Conservation (phyloP, 768 basidiomycete species). For the Leccinum rimulosum region DNA sequence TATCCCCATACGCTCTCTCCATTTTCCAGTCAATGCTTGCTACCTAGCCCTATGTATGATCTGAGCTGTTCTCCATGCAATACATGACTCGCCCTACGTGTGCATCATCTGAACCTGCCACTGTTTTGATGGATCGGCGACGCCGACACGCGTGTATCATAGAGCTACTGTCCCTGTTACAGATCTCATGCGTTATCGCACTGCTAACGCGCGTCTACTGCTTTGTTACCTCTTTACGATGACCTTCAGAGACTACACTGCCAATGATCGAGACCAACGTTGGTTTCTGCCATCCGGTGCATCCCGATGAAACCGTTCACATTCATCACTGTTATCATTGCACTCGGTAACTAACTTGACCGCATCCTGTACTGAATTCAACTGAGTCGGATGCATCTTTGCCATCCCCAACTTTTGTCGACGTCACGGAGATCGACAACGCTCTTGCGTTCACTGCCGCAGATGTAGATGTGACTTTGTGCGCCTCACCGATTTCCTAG, state of each 20-base stretch:
- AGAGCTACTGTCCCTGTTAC: conserved; percentile 10
- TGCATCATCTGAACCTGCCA: background rate
- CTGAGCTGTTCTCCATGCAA: background rate
- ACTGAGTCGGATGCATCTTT: background rate
- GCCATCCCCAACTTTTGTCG: conserved; percentile 7
- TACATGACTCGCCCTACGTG: background rate
- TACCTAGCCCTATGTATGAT: background rate
- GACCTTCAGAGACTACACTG: conserved; percentile 5
- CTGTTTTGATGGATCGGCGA: conserved; percentile 15
- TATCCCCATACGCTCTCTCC: conserved; percentile 1
- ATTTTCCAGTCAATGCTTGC: background rate
- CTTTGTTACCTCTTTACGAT: conserved; percentile 2
- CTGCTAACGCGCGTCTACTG: background rate
- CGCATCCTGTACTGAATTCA: background rate
- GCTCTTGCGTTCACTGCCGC: background rate
- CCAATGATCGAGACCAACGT: conserved; percentile 17
- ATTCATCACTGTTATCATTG: conserved; percentile 1
- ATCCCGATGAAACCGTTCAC: conserved; percentile 14
- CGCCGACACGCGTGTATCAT: background rate
- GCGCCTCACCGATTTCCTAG: background rate
- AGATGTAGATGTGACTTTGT: background rate
- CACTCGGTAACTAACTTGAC: conserved; percentile 13
- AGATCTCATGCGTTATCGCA: conserved; percentile 1
- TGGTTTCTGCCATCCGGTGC: conserved; percentile 10
- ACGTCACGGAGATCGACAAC: conserved; percentile 6